Evolutionary conservation across 768 basidiomycete species (phyloP), one percentile per base, ranked within the genome.

Genomic region (Trametes elegans): DNA sequence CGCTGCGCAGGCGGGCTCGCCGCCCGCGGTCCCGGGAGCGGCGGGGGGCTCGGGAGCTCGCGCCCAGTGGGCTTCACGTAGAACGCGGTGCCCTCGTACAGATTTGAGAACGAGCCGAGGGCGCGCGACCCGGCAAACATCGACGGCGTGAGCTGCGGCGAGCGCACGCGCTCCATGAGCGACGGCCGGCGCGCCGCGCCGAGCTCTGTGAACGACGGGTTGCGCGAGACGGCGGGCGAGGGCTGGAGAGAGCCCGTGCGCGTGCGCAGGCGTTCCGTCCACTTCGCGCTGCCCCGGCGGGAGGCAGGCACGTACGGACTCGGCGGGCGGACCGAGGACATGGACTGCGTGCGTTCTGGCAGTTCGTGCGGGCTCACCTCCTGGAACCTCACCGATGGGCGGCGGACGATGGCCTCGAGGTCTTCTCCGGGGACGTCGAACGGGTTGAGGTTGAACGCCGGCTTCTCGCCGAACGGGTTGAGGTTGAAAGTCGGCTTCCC

Each of bases 21-120:
- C n/a, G n/a, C n/a, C n/a, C n/a, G n/a, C n/a, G n/a, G 35, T 11
- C 35, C 9, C n/a, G 9, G n/a, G 7, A 21, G 36, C 3, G 24
- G 35, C 9, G 13, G 26, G 3, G 35, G 48, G n/a, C 36, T 49
- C 2, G 48, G 27, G 8, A 40, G 35, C 8, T 49, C 29, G 3
- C 48, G 6, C 16, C 36, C 48, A 19, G 48, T 49, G 10, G 48
- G 48, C 36, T 49, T 49, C 16, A 49, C 48, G 26, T 39, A 49
- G 36, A 49, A 49, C 24, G 48, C 48, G 2, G 48, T 49, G 18
- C 48, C 48, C 26, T 49, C 48, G 11, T 16, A 49, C 26, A 39
- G 18, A 8, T 38, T 38, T 2, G 48, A 49, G 48, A 49, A 49
- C 1, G 48, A 49, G 26, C 48, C 38, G 16, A n/a, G 29, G n/a